These are phyloP conservation scores for Sporisorium graminicola DNA, from an alignment of 1,284 basidiomycete genomes.

Conservation along the genomic window DNA sequence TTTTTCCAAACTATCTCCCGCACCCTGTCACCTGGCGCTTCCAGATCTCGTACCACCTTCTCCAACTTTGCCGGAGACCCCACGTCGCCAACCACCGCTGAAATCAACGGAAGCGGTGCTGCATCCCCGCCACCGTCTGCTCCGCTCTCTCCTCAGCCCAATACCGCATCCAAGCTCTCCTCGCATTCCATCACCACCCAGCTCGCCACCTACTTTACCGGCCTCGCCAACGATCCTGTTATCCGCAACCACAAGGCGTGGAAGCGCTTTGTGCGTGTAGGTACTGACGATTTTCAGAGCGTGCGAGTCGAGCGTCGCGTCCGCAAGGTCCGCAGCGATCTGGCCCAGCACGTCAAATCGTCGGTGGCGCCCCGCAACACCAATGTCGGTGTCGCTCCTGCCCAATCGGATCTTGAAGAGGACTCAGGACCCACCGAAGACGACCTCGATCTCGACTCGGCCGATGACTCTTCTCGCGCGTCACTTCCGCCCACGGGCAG, in stretches of 20 bases:
- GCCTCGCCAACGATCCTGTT: slow-evolving; percentile 77
- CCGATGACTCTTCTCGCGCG: slow-evolving; percentile 42
- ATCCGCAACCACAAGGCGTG: slow-evolving; percentile 79
- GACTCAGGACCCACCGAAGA: slow-evolving; percentile 54
- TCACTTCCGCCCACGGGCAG: slow-evolving; percentile 26
- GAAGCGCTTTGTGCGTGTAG: slow-evolving; percentile 86
- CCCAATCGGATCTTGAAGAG: slow-evolving; percentile 58
- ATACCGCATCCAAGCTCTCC: slow-evolving; percentile 20
- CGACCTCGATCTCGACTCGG: slow-evolving; percentile 52
- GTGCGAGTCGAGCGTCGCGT: slow-evolving; percentile 86
- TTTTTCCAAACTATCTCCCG: slow-evolving; percentile 61
- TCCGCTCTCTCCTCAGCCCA: slow-evolving; percentile 35
- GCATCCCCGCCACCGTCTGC: slow-evolving; percentile 44
- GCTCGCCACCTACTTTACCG: slow-evolving; percentile 84
- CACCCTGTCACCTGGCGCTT: slow-evolving; percentile 53
- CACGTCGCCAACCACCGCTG: slow-evolving; percentile 23
- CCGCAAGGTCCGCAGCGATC: slow-evolving; percentile 83
- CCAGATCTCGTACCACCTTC: slow-evolving; percentile 30
- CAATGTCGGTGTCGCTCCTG: slow-evolving; percentile 55
- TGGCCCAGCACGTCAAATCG: slow-evolving; percentile 53
- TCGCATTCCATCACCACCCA: slow-evolving; percentile 52
- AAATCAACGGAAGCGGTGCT: slow-evolving; percentile 8
- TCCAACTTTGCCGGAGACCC: slow-evolving; percentile 36
- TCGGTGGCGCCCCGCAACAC: slow-evolving; percentile 58
- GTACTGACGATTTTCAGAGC: slow-evolving; percentile 86